Base-by-base conservation (phyloP, 2,329 filamentous ascomycete genomes). In the Fusarium paranaense region DNA sequence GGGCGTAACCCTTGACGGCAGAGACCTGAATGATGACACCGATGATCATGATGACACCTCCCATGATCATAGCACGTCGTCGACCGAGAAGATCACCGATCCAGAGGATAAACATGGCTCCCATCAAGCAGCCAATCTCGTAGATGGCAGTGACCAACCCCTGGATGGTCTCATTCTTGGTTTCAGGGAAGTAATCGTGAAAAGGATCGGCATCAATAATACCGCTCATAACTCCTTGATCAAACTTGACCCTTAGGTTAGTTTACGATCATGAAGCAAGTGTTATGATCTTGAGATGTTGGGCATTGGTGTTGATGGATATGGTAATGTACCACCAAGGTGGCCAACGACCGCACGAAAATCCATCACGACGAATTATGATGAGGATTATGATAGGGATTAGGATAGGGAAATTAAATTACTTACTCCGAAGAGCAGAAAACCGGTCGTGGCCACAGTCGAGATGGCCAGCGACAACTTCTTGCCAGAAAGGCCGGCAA, bases 381-480 rank as follows among this genome's bases (percentile, higher is more conserved):
- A 47, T 33, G 32, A 33, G 13, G 11, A 14, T 27, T 27, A 2
- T 6, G 27, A 6, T 27, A 27, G 6, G 27, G 27, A 6, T 6
- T 27, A 27, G 27, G 27, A 27, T 6, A 27, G 27, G 1, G 5
- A 27, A 27, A 6, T 27, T 27, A 27, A 27, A 27, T 6, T 27
- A 27, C 27, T 27, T 27, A 27, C 27, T 6, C 27, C 27, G 27
- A 27, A 27, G 27, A 27, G 27, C 27, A 27, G 27, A 82, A 91
- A 91, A 25, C 89, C 90, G 59, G 89, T 90, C 1, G 90, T 92
- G 5, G 90, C 90, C 30, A 92, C 86, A n/a, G 87, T 86, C 2
- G 91, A 91, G 56, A 93, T 86, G 42, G 87, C 83, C 70, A 91
- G 76, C 20, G 87, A 89, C 62, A 93, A 85, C 40, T 83, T 84